Percentiles rank a stretch among this genome's conserved stretches.
These are phyloP conservation scores for Geranium incanum DNA, from an alignment of 441 rosid genomes.

Conservation along the genomic window DNA sequence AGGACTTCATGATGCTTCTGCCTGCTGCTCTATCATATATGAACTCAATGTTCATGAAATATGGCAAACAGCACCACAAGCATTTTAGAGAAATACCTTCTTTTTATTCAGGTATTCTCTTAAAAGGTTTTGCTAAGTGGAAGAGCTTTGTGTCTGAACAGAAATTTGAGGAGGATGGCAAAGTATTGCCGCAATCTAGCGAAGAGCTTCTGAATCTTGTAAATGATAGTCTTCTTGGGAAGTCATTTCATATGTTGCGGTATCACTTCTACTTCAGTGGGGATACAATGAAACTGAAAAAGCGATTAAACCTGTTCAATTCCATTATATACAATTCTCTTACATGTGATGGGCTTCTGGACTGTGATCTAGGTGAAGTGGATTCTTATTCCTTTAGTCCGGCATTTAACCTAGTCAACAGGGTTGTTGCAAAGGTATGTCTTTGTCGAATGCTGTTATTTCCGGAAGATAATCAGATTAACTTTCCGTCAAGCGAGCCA, in stretches of 20 bases:
- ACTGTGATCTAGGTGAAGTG: slow-evolving; percentile 40
- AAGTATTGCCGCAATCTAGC: slow-evolving; percentile 36
- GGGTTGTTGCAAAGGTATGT: slow-evolving; percentile 52
- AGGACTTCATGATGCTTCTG: slow-evolving; percentile 55
- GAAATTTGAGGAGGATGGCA: slow-evolving; percentile 53
- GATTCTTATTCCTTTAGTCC: slow-evolving; percentile 36
- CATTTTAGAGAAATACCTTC: slow-evolving; percentile 39
- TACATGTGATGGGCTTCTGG: slow-evolving; percentile 47
- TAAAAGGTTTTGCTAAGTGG: slow-evolving; percentile 53
- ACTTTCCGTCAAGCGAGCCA: slow-evolving; percentile 26
- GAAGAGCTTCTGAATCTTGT: slow-evolving; percentile 50
- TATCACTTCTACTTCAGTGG: slow-evolving; percentile 46
- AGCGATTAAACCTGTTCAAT: slow-evolving; percentile 48
- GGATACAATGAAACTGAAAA: slow-evolving; percentile 35
- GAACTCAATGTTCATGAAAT: slow-evolving; percentile 37
- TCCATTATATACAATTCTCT: slow-evolving; percentile 38
- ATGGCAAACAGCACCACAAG: slow-evolving; percentile 36
- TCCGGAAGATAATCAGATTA: slow-evolving; percentile 33
- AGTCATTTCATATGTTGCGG: slow-evolving; percentile 58
- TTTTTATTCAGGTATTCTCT: slow-evolving; percentile 50
- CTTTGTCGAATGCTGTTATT: slow-evolving; percentile 55
- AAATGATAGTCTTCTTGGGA: slow-evolving; percentile 64
- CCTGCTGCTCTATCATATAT: slow-evolving; percentile 63
- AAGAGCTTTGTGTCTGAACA: slow-evolving; percentile 47
- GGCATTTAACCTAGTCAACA: slow-evolving; percentile 49